Evolutionary conservation across 495 filamentous ascomycete genomes (phyloP).

Genomic region (Penicillium simplicissimum): DNA sequence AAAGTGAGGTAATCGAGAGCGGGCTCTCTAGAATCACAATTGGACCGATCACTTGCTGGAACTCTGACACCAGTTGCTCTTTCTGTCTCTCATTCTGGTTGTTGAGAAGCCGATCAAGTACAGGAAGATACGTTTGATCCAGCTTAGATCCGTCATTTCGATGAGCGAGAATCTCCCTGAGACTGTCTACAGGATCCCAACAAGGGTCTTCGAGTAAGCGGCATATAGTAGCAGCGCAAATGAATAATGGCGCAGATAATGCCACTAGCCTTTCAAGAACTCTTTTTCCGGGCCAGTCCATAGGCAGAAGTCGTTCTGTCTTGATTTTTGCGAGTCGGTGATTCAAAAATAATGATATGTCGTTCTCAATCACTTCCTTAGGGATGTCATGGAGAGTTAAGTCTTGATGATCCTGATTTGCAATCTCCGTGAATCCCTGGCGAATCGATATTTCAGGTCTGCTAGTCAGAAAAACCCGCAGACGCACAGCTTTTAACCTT

Average conservation of each 20-base stretch:
- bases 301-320: constrained; percentile 8
- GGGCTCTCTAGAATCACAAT: constrained; percentile 6
- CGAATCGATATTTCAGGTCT: constrained; percentile 50
- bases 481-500: constrained; percentile 7
- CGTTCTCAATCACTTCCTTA: constrained; percentile 24
- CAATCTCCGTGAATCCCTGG: constrained; percentile 27
- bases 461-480: constrained; percentile 40
- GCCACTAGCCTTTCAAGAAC: constrained; percentile 1
- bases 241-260: no score
- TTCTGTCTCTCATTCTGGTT: no score
- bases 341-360: constrained; percentile 29
- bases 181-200: no score
- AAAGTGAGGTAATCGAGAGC: neutral
- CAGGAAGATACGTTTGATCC: no score
- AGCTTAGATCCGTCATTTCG: no score
- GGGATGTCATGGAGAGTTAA: constrained; percentile 24
- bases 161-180: no score
- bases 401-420: constrained; percentile 20
- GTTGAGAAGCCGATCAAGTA: no score
- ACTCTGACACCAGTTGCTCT: no score
- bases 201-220: no score
- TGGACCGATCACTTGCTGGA: no score
- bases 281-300: constrained; percentile 39
- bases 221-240: no score
- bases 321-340: constrained; percentile 22